These are phyloP conservation scores for Simplicillium aogashimaense DNA, from an alignment of 2,329 filamentous ascomycete genomes.

Conservation along the genomic window DNA sequence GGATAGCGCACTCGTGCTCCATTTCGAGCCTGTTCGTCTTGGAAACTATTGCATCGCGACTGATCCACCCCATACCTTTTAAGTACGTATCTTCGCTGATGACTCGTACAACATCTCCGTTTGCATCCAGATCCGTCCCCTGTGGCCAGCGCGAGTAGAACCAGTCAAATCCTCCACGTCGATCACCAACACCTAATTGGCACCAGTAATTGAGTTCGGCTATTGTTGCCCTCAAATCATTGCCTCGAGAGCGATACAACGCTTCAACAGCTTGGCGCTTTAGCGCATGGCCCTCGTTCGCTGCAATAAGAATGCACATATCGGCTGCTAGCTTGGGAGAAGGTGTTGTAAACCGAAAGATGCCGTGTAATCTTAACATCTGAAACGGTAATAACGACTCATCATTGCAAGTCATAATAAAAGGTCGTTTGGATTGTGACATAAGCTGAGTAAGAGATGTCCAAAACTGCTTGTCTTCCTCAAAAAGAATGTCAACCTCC, in stretches of 20 bases:
- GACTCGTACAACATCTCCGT: slow-evolving; percentile 62
- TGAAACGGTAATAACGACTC: slow-evolving; percentile 71
- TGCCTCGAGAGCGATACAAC: slow-evolving; percentile 58
- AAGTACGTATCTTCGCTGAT: slow-evolving; percentile 73
- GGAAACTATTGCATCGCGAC: slow-evolving; percentile 44
- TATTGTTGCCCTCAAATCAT: slow-evolving; percentile 73
- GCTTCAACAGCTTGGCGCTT: slow-evolving; percentile 53
- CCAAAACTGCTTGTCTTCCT: slow-evolving; percentile 97
- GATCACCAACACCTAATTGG: slow-evolving; percentile 85
- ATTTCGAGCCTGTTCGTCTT: slow-evolving; percentile 25
- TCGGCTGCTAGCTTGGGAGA: slow-evolving; percentile 62
- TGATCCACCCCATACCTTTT: slow-evolving; percentile 67
- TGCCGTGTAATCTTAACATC: slow-evolving; percentile 70
- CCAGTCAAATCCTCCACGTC: slow-evolving; percentile 85
- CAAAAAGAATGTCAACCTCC: slow-evolving; percentile 87
- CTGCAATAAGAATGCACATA: slow-evolving; percentile 71
- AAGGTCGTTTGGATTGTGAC: slow-evolving; percentile 75
- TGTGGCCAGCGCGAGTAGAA: slow-evolving; percentile 69
- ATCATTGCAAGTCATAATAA: slow-evolving; percentile 92
- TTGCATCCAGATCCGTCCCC: slow-evolving; percentile 56
- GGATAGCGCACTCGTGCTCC: slow-evolving; percentile 53
- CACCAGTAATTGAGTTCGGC: slow-evolving; percentile 93
- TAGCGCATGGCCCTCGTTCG: slow-evolving; percentile 80
- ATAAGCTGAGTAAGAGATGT: slow-evolving; percentile 68
- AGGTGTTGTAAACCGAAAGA: slow-evolving; percentile 65